phyloP scores from a whole-genome alignment of 1,139 yeast species.

The Zygoascus hellenicus region DNA sequence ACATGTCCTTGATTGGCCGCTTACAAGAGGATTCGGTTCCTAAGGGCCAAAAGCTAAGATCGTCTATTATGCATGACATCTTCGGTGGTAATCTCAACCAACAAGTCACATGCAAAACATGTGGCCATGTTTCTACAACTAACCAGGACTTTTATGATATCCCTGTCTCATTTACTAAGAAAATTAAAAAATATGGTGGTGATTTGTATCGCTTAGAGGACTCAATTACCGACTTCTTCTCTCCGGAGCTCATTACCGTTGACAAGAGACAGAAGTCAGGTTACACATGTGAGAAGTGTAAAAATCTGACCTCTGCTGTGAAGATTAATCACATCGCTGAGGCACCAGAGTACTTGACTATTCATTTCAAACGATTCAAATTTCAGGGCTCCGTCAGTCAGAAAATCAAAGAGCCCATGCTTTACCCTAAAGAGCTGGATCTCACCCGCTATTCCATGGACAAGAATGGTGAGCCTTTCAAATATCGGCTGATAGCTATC shows the following conservation, averaged over 20 bases:
- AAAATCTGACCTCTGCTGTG: slow-evolving; percentile 66
- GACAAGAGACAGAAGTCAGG: slow-evolving; percentile 49
- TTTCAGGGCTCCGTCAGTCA: slow-evolving; percentile 61
- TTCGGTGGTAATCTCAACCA: slow-evolving; percentile 90
- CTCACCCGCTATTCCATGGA: slow-evolving; percentile 53
- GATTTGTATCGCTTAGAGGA: slow-evolving; percentile 57
- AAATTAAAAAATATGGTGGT: slow-evolving; percentile 41
- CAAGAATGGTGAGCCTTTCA: slow-evolving; percentile 34
- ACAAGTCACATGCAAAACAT: slow-evolving; percentile 71
- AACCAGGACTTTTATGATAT: slow-evolving; percentile 92
- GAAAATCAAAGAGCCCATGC: slow-evolving; percentile 81
- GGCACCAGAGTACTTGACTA: slow-evolving; percentile 82
- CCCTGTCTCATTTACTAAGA: slow-evolving; percentile 45
- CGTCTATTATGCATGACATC: slow-evolving; percentile 81
- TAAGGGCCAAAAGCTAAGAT: slow-evolving; percentile 71
- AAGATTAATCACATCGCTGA: slow-evolving; percentile 69
- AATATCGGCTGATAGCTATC: slow-evolving; percentile 74
- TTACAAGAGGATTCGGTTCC: slow-evolving; percentile 92
- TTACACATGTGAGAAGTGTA: slow-evolving; percentile 84
- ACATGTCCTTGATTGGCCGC: slow-evolving; percentile 82
- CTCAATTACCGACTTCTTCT: slow-evolving; percentile 73
- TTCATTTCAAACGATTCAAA: slow-evolving; percentile 86
- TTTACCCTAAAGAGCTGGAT: slow-evolving; percentile 73
- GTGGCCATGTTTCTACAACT: slow-evolving; percentile 79
- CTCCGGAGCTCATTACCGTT: slow-evolving; percentile 66